Evolutionary conservation across 805 yeast genomes (phyloP).

Genomic region (Metschnikowia lachancei): DNA sequence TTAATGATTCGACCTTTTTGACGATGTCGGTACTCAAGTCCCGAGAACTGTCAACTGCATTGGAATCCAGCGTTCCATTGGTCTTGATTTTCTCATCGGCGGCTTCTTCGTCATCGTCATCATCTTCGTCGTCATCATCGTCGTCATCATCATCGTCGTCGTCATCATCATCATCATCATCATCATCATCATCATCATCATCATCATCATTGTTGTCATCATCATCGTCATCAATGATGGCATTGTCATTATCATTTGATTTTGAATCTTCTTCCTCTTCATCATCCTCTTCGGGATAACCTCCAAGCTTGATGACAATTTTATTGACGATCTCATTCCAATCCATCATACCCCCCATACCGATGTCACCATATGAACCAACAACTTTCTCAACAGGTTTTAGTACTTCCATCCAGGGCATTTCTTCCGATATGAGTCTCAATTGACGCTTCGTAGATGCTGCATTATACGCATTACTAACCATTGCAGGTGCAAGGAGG

Average conservation of each 20-base stretch:
- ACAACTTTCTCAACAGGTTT: slow-evolving; percentile 93
- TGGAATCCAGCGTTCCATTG: neutral
- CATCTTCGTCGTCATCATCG: slow-evolving; percentile 38
- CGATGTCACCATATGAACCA: slow-evolving; percentile 92
- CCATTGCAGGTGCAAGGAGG: slow-evolving; percentile 93
- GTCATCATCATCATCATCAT: slow-evolving; percentile 43
- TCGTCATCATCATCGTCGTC: slow-evolving; percentile 45
- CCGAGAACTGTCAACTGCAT: slow-evolving; percentile 7
- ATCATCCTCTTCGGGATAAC: slow-evolving; percentile 50
- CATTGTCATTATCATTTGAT: slow-evolving; percentile 37
- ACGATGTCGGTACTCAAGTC: slow-evolving; percentile 4
- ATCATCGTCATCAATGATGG: slow-evolving; percentile 24
- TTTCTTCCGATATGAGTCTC: slow-evolving; percentile 73
- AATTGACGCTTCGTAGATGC: slow-evolving; percentile 84
- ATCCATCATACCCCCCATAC: slow-evolving; percentile 99
- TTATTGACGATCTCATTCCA: slow-evolving; percentile 91
- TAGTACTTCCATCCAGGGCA: slow-evolving; percentile 93
- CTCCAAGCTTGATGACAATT: slow-evolving; percentile 65
- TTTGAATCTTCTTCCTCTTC: slow-evolving; percentile 36
- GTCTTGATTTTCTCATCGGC: slow-evolving; percentile 21
- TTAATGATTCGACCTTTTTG: slow-evolving; percentile 2
- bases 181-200: slow-evolving; percentile 35
- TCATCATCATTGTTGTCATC: slow-evolving; percentile 33
- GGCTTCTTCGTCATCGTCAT: slow-evolving; percentile 35
- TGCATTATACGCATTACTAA: slow-evolving; percentile 85